Base-by-base conservation (phyloP, 2,329 filamentous ascomycete genomes). In the Epicoccum nigrum region DNA sequence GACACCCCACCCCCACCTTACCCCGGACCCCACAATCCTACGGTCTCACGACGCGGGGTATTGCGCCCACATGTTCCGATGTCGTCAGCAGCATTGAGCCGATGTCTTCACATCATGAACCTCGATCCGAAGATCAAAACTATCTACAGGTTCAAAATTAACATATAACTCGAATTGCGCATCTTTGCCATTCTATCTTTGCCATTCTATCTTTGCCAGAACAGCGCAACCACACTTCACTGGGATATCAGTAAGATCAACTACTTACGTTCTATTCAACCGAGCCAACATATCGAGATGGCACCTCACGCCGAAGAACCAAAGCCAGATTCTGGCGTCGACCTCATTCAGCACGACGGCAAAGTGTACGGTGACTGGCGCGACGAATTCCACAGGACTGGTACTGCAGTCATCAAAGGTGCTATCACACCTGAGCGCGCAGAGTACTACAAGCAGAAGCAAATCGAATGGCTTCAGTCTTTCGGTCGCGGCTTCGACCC, bases 391-490 rank as follows among this genome's bases (percentile, higher is more conserved):
- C 66, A 74, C 56, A 62, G 64, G 32, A 63, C 77, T 45, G 77
- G 76, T 15, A 78, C 64, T 50, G 71, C 71, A 2, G 55, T 79
- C 9, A 66, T 79, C 54, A 77, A 77, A 55, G 63, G 65, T 31
- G 74, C 69, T 13, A 72, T 79, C 46, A 60, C 62, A 12, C 57
- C 58, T 1, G 75, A 77, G 53, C 60, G 67, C 0, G 75, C 76
- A 7, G 53, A 73, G 17, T 72, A 74, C 41, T 79, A 78, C 55
- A 62, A 62, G 47, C 58, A 75, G 16, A 75, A 75, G 56, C 68
- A 71, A 52, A 65, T 76, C 16, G 60, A 75, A 42, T 79, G 76
- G 76, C 63, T 78, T 6, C 67, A 75, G 42, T 73, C 70, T 2
- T 79, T 78, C 37, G 64, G 65, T 0, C 64, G 72, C 2, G 75